Evolutionary conservation across 139 green algal genomes (phyloP), one percentile per base, ranked within the genome.

Genomic region (Auxenochlorella protothecoides): DNA sequence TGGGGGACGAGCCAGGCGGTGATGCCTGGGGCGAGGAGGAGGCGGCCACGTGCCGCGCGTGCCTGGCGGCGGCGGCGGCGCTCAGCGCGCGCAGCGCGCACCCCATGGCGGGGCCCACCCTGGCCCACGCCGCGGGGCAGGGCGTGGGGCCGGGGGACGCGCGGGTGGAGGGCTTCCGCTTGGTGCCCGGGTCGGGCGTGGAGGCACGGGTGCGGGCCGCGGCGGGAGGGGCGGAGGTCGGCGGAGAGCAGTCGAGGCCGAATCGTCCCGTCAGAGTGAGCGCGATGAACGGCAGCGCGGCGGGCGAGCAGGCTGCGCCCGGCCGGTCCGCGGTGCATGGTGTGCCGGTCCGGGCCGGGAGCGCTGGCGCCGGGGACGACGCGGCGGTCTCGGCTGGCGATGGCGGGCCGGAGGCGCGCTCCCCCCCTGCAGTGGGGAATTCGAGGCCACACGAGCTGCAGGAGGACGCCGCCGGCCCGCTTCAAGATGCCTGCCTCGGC

Each of bases 31-130:
- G 6, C 5, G 54, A 75, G 63, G 63, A 53, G 55, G 12, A 54
- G 7, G 65, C 66, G 0, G 73, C 65, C n/a, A 57, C n/a, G 63
- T 44, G 15, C 5, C 52, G 3, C 16, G 76, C 80, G 9, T 44
- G 27, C 27, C 69, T 88, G 5, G 71, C 60, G 51, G 60, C 69
- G 4, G 83, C 80, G 5, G 73, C 76, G 44, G 80, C 83, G 27
- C 76, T 89, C 61, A 83, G 74, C 9, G 55, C 75, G 9, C 70
- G 79, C 51, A 77, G 72, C 51, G 77, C 15, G 3, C 85, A 89
- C 72, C 85, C 85, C 4, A 83, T 88, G 6, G 84, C 80, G 0
- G 64, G 79, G 13, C 80, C 83, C 10, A 51, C 87, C 5, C 66
- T 78, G 9, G 63, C 68, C 53, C 27, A 65, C 3, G 78, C 68